These are phyloP conservation scores for Paraconiothyrium sp. DNA, from an alignment of 2,329 filamentous ascomycete genomes.

Conservation along the genomic window DNA sequence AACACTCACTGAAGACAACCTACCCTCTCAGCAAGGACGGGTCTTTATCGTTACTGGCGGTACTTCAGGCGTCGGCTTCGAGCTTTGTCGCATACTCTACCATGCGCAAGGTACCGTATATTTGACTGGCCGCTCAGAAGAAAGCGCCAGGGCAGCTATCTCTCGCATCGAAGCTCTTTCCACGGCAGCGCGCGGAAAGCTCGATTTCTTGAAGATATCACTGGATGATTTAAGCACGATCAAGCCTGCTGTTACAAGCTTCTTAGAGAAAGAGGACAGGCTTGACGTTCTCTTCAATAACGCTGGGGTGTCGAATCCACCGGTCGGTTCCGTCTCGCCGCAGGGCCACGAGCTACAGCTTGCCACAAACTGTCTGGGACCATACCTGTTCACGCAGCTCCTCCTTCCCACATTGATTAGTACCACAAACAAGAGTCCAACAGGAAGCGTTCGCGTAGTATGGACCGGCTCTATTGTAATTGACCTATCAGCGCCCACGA, in stretches of 20 bases:
- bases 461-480: conserved; percentile 19
- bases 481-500: not conserved
- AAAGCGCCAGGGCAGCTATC: conserved; percentile 50
- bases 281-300: conserved; percentile 52
- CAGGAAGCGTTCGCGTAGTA: conserved; percentile 35
- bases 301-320: conserved; percentile 39
- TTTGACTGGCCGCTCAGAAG: conserved; percentile 58
- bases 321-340: conserved; percentile 23
- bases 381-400: conserved; percentile 46
- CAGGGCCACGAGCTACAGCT: conserved; percentile 48
- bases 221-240: not conserved
- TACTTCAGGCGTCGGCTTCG: conserved; percentile 59
- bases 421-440: conserved; percentile 30
- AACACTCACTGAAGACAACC: not conserved
- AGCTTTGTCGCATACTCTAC: conserved; percentile 62
- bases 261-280: conserved; percentile 41
- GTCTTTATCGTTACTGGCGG: conserved; percentile 63
- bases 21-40: conserved; percentile 34
- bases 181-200: conserved; percentile 20
- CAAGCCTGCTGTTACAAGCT: not conserved
- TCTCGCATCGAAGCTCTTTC: conserved; percentile 53
- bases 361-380: conserved; percentile 48
- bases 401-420: conserved; percentile 40
- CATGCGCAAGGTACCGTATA: conserved; percentile 61
- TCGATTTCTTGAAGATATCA: conserved; percentile 3